Evolutionary conservation across 257 asterid species (phyloP).

Genomic region (Salvia splendens): DNA sequence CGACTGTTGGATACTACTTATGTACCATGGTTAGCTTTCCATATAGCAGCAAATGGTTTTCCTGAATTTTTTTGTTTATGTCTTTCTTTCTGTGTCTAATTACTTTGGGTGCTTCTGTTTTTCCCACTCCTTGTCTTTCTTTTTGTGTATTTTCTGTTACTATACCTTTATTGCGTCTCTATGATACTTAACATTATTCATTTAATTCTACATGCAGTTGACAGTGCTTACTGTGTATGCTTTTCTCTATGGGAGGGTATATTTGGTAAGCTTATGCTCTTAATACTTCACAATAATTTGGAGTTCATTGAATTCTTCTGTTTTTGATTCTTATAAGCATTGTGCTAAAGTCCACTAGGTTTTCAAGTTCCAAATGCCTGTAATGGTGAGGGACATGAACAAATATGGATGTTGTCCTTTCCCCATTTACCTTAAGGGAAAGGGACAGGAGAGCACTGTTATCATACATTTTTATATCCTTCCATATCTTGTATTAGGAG

Average conservation of each 20-base stretch:
- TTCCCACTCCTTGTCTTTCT: conserved; percentile 13
- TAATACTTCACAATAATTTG: conserved; percentile 16
- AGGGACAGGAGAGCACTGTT: neutral
- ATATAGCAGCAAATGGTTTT: conserved; percentile 24
- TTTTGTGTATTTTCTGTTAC: conserved; percentile 21
- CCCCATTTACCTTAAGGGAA: conserved; percentile 1
- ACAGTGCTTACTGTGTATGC: conserved; percentile 85
- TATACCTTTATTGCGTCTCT: conserved; percentile 12
- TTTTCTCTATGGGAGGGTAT: conserved; percentile 93
- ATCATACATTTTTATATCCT: neutral
- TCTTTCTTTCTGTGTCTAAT: conserved; percentile 6
- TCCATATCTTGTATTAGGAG: neutral
- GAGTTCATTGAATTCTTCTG: conserved; percentile 7
- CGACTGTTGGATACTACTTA: conserved; percentile 93
- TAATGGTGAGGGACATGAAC: neutral
- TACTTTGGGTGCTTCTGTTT: conserved; percentile 17
- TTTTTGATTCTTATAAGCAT: conserved; percentile 21
- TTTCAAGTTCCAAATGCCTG: conserved; percentile 12
- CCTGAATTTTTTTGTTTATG: conserved; percentile 12
- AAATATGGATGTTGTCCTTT: conserved; percentile 9
- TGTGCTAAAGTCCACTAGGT: conserved; percentile 17
- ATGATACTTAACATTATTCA: conserved; percentile 23
- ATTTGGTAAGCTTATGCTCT: conserved; percentile 65
- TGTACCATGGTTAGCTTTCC: conserved; percentile 86
- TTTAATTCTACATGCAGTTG: conserved; percentile 63